Conservation (phyloP, 2,329 filamentous ascomycete genomes). For the Blastomyces parvus region DNA sequence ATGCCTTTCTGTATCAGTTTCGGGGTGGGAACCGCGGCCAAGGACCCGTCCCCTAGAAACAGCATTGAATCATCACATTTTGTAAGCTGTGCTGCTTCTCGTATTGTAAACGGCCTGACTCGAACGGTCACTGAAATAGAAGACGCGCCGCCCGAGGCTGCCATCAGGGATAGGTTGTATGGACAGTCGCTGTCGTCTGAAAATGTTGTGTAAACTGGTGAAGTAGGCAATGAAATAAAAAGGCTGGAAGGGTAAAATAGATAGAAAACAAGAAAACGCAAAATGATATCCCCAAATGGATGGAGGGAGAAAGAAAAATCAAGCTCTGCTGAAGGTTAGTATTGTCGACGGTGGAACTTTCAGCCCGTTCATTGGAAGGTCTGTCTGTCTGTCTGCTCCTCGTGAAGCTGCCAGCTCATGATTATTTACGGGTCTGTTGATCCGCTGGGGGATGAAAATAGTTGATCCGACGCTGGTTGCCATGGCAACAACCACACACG, state of each 20-base stretch:
- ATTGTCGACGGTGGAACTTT: constrained; percentile 4
- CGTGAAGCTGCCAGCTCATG: constrained; percentile 3
- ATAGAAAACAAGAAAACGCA: background rate
- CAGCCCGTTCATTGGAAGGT: background rate
- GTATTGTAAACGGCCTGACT: constrained; percentile 63
- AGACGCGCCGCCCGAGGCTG: constrained; percentile 37
- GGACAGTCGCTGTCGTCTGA: constrained; percentile 1
- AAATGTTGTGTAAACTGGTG: constrained; percentile 7
- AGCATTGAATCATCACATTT: constrained; percentile 70
- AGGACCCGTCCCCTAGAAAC: constrained; percentile 92
- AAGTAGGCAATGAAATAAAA: background rate
- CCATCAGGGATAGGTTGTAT: constrained; percentile 25
- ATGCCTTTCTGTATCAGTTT: constrained; percentile 81
- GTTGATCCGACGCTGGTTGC: constrained; percentile 17
- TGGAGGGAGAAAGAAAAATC: constrained; percentile 5
- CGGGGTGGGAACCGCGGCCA: constrained; percentile 76
- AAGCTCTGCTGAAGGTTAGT: background rate
- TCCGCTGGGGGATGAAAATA: background rate
- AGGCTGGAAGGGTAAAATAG: background rate
- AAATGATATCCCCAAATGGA: background rate
- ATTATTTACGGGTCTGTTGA: constrained; percentile 10
- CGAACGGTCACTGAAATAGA: constrained; percentile 47
- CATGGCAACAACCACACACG: constrained; percentile 8
- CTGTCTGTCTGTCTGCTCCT: background rate
- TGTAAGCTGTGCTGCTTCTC: constrained; percentile 84